Percentiles rank a stretch among this genome's conserved stretches.
Conservation (phyloP, 179 eudicot genomes). For the Kewa caespitosa region DNA sequence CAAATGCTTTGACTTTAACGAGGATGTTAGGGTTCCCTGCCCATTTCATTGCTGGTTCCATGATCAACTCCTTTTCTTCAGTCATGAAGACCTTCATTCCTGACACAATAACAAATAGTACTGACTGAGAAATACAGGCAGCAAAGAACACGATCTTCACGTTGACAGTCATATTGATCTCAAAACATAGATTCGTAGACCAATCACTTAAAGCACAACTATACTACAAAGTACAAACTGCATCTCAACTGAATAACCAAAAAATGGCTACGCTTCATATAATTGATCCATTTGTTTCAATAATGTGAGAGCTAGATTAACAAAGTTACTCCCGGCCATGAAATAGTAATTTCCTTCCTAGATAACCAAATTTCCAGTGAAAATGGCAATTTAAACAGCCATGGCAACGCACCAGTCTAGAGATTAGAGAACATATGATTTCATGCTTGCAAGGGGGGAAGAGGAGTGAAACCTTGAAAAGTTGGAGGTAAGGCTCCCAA, state of each 20-base stretch:
- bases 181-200: no score
- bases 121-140: not conserved
- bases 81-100: conserved; percentile 47
- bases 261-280: not conserved
- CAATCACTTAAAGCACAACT: not conserved
- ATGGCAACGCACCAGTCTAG: not conserved
- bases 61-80: conserved; percentile 52
- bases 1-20: conserved; percentile 40
- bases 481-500: conserved; percentile 75
- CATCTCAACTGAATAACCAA: conserved; percentile 1
- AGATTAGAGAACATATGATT: conserved; percentile 1
- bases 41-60: conserved; percentile 49
- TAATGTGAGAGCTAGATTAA: not conserved
- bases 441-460: conserved; percentile 4
- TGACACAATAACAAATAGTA: conserved; percentile 21
- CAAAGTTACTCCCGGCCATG: not conserved
- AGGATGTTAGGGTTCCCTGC: conserved; percentile 48
- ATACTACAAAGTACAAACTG: no score
- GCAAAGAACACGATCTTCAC: not conserved
- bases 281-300: not conserved
- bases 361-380: not conserved
- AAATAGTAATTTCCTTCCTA: not conserved
- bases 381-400: not conserved
- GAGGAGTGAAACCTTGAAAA: conserved; percentile 51
- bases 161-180: not conserved